These are phyloP conservation scores for Ciborinia camelliae DNA, from an alignment of 2,329 filamentous ascomycete genomes.

Conservation along the genomic window DNA sequence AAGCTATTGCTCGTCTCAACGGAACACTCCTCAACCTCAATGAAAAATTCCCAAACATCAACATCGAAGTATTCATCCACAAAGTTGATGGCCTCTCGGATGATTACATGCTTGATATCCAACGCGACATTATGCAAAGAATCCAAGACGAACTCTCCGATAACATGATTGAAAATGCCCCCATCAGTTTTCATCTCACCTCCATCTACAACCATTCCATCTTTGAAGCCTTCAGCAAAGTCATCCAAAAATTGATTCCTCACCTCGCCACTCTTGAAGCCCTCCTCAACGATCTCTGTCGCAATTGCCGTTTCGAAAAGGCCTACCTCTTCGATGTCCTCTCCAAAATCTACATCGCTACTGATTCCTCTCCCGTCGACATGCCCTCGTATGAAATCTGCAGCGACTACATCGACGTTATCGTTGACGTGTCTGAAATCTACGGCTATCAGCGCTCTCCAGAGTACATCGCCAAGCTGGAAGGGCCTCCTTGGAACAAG, in stretches of 20 bases:
- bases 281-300: slow-evolving; percentile 89
- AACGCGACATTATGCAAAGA: slow-evolving; percentile 92
- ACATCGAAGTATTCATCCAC: slow-evolving; percentile 98
- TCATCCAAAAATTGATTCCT: slow-evolving; percentile 95
- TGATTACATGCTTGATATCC: slow-evolving; percentile 93
- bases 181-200: slow-evolving; percentile 91
- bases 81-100: slow-evolving; percentile 98
- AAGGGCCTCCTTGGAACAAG: slow-evolving; percentile 59
- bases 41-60: slow-evolving; percentile 85
- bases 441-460: slow-evolving; percentile 72
- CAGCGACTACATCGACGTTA: slow-evolving; percentile 97
- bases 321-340: slow-evolving; percentile 97
- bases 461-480: slow-evolving; percentile 53
- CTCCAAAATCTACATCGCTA: slow-evolving; percentile 98
- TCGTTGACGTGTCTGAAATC: slow-evolving; percentile 93
- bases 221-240: slow-evolving; percentile 97
- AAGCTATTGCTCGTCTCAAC: slow-evolving; percentile 83
- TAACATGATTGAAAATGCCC: slow-evolving; percentile 86
- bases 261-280: slow-evolving; percentile 90
- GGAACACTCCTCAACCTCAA: slow-evolving; percentile 86
- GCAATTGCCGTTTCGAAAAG: slow-evolving; percentile 93
- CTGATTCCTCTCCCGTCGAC: slow-evolving; percentile 87
- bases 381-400: slow-evolving; percentile 98
- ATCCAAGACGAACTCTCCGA: slow-evolving; percentile 96
- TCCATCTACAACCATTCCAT: slow-evolving; percentile 98